A percentile compares a stretch with the other conserved stretches of the same genome.
These are phyloP conservation scores for Rehmannia glutinosa DNA, from an alignment of 257 asterid genomes.

Conservation along the genomic window DNA sequence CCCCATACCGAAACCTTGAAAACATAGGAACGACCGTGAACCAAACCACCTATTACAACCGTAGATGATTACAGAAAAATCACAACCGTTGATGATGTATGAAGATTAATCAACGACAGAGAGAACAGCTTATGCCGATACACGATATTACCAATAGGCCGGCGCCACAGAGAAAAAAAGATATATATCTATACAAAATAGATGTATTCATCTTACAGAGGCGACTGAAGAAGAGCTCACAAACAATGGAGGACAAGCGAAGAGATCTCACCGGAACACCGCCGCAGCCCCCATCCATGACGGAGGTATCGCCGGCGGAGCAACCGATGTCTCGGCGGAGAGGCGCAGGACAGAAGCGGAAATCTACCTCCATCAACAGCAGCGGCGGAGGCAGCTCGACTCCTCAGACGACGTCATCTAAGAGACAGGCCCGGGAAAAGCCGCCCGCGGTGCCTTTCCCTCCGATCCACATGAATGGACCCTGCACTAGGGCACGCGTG, in stretches of 20 bases:
- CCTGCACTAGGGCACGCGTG: constrained; percentile 85
- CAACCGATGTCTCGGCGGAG: constrained; percentile 64
- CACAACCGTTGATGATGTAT: constrained; percentile 2
- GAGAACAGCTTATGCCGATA: background rate
- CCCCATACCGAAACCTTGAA: too few species aligned
- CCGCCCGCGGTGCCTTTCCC: constrained; percentile 51
- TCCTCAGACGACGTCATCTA: constrained; percentile 48
- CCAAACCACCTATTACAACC: too few species aligned
- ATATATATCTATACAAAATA: constrained; percentile 11
- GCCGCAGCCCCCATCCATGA: constrained; percentile 31
- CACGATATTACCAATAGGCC: background rate
- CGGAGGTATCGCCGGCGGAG: constrained; percentile 41
- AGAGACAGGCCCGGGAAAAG: constrained; percentile 94
- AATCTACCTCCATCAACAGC: constrained; percentile 52
- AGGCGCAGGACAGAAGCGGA: constrained; percentile 84
- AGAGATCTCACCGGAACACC: constrained; percentile 58
- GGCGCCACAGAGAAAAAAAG: constrained; percentile 22
- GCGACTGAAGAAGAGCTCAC: constrained; percentile 33
- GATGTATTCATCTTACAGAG: constrained; percentile 23
- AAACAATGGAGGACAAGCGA: constrained; percentile 75
- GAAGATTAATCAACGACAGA: constrained; percentile 13
- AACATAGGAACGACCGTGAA: too few species aligned
- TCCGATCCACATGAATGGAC: constrained; percentile 94
- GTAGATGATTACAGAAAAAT: too few species aligned
- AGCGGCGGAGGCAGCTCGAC: constrained; percentile 48